Evolutionary conservation across 805 yeast species (phyloP).

Genomic region (Komagataella phaffii): DNA sequence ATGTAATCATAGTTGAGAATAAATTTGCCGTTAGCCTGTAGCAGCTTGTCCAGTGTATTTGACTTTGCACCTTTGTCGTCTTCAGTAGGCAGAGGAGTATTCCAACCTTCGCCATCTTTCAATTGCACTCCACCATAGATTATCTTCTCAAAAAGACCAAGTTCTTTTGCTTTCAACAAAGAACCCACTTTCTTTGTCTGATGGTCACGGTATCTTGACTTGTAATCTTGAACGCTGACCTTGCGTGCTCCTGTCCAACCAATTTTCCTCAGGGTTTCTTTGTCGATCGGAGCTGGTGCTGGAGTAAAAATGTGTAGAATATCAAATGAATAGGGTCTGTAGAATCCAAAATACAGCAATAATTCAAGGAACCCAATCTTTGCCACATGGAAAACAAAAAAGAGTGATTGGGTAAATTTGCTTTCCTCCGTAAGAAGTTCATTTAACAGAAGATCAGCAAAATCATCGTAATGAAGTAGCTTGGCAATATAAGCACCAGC

Average conservation of each 20-base stretch:
- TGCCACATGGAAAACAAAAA: constrained; percentile 58
- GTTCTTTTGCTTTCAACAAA: constrained; percentile 59
- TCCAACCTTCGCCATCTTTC: constrained; percentile 75
- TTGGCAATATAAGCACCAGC: constrained; percentile 13
- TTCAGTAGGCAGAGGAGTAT: constrained; percentile 31
- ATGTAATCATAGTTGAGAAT: constrained; percentile 42
- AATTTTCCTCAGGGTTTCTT: constrained; percentile 43
- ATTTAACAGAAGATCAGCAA: constrained; percentile 32
- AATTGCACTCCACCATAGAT: constrained; percentile 47
- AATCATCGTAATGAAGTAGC: constrained; percentile 22
- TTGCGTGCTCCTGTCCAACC: constrained; percentile 96
- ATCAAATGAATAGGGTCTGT: constrained; percentile 58
- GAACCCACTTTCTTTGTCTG: constrained; percentile 61
- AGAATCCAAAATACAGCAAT: constrained; percentile 52
- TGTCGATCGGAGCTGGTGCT: constrained; percentile 21
- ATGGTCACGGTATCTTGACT: constrained; percentile 50
- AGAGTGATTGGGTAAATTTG: constrained; percentile 42
- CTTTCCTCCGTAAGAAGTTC: constrained; percentile 31
- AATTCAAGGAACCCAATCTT: constrained; percentile 46
- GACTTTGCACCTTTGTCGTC: constrained; percentile 22
- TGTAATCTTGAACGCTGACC: constrained; percentile 57
- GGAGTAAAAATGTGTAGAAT: constrained; percentile 19
- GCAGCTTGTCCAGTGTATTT: constrained; percentile 17
- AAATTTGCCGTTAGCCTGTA: constrained; percentile 27
- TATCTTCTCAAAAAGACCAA: constrained; percentile 53